Evolutionary conservation across 192 early-diverging fungal species (phyloP).

Genomic region (Mortierella claussenii): DNA sequence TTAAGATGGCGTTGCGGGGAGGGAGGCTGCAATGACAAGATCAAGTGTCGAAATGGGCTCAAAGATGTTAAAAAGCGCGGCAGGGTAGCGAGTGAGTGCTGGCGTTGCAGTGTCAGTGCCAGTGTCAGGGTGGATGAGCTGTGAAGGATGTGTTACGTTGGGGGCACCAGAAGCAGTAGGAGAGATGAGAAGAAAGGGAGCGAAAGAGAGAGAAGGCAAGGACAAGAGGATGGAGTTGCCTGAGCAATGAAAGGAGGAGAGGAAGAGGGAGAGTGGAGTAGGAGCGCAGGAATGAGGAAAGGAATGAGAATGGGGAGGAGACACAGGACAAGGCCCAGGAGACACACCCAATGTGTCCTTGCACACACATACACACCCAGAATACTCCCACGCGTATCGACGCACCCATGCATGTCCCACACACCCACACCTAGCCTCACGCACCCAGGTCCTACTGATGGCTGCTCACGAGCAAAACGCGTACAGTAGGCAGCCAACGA

Average conservation of each 20-base stretch:
- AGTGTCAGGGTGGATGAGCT: background rate
- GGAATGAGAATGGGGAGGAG: background rate
- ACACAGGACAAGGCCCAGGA: background rate
- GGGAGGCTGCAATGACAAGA: no score
- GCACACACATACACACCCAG: no score
- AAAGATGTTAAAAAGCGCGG: no score
- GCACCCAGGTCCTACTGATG: background rate
- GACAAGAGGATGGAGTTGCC: background rate
- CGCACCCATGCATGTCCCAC: slow-evolving; percentile 1
- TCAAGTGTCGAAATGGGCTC: no score
- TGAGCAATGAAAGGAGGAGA: background rate
- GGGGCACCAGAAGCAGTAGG: background rate
- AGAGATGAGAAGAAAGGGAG: background rate
- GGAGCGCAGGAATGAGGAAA: background rate
- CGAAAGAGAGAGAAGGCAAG: background rate
- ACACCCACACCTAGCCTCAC: slow-evolving; percentile 9
- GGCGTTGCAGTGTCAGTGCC: background rate
- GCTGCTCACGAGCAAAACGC: background rate
- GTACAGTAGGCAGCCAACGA: background rate
- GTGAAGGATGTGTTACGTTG: background rate
- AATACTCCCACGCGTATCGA: no score
- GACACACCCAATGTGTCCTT: background rate
- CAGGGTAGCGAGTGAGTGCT: background rate
- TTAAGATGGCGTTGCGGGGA: no score
- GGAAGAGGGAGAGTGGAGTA: slow-evolving; percentile 2